A percentile compares a stretch with the other conserved stretches of the same genome.
Evolutionary conservation across 2,329 filamentous ascomycete species (phyloP).

Genomic region (Acarospora socialis): DNA sequence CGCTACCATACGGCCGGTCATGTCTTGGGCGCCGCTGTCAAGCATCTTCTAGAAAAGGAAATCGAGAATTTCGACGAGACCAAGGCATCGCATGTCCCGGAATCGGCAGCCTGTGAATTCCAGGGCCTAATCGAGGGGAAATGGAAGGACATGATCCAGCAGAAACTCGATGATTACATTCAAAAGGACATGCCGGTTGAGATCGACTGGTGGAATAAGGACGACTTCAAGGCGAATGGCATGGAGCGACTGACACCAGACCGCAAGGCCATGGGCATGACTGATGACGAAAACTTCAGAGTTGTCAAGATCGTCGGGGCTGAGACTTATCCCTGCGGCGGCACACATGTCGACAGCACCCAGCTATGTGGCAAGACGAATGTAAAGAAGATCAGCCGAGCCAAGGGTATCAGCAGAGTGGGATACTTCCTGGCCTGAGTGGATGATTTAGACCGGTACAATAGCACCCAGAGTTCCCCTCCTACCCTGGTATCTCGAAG

Average conservation of each 20-base stretch:
- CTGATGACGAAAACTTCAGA: constrained; percentile 42
- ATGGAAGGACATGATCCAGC: constrained; percentile 49
- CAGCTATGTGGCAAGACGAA: constrained; percentile 44
- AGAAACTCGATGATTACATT: constrained; percentile 45
- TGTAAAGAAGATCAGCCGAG: constrained; percentile 53
- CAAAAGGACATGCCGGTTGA: constrained; percentile 41
- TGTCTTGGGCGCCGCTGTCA: constrained; percentile 54
- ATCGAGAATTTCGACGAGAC: constrained; percentile 46
- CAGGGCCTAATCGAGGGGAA: constrained; percentile 50
- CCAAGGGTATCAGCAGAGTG: constrained; percentile 49
- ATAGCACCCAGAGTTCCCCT: too few relatives aligned
- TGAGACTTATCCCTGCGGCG: constrained; percentile 60
- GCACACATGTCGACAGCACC: constrained; percentile 54
- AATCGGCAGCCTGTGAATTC: constrained; percentile 54
- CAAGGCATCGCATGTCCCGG: constrained; percentile 60
- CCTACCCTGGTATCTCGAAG: too few relatives aligned
- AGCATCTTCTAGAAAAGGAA: constrained; percentile 38
- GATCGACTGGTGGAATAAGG: constrained; percentile 54
- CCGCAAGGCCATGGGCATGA: constrained; percentile 23
- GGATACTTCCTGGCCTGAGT: constrained; percentile 24
- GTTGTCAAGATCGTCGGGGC: constrained; percentile 56
- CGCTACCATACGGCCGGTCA: constrained; percentile 62
- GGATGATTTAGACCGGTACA: neutral
- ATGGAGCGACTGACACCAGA: constrained; percentile 44
- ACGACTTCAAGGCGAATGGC: constrained; percentile 42